Base-by-base conservation (phyloP, 306 rosid species). In the Fagus crenata region DNA sequence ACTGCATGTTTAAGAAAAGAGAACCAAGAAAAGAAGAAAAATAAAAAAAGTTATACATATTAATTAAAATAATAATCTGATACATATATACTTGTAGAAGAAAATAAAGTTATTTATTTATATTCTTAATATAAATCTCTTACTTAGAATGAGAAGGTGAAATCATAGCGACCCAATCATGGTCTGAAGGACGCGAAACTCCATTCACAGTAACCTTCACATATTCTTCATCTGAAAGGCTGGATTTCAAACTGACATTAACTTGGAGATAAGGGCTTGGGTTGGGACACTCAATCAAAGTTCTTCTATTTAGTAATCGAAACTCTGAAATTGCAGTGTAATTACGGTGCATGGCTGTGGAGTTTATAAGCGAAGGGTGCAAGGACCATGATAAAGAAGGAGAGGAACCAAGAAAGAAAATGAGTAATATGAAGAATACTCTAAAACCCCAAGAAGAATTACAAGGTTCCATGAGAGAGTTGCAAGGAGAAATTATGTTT, bases 91-190 rank as follows among this genome's bases (percentile, higher is more conserved):
- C 14, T 2, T 46, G 11, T 9, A 46, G 11, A 46, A 2, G 51
- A 22, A 46, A 46, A 46, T 46, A 9, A 9, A 46, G 4, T 46
- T 46, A 46, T 46, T 46, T 7, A 46, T 14, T 46, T 9, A 0
- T 46, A 46, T 46, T 46, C 51, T 22, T 22, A 22, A 22, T 22
- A 22, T 22, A 22, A 22, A 54, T 46, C 67, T 70, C 88, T 73
- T 92, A 94, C 98, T 87, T 75, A 0, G 98, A 81, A 77, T 43
- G 56, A 12, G 96, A 84, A 53, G 97, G 98, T 8, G 98, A 89
- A 46, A 94, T 87, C 95, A 94, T 94, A 58, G 92, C 98, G 1
- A 94, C 82, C 98, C 98, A 94, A 68, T 90, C 89, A 7, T 5
- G 15, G 0, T 31, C 8, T 0, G 90, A 78, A 18, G 97, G 96